Conservation (phyloP, 2,329 filamentous ascomycete species). For the Cladosporium sp. region DNA sequence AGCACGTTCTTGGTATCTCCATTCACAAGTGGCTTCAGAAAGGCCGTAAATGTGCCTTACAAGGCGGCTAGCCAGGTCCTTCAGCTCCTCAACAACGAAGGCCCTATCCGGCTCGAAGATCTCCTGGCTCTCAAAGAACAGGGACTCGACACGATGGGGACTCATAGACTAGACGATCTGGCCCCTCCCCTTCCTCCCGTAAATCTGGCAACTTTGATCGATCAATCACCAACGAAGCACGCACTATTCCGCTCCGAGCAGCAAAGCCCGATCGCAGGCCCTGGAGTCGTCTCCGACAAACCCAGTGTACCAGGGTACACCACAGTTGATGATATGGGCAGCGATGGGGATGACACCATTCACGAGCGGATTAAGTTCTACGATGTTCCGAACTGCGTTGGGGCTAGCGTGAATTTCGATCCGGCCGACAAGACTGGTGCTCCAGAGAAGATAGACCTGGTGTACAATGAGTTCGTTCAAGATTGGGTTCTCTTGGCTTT, state of each 20-base stretch:
- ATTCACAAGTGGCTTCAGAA: constrained; percentile 72
- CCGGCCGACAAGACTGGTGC: constrained; percentile 33
- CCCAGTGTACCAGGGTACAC: constrained; percentile 69
- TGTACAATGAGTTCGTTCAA: constrained; percentile 89
- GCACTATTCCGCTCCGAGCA: not conserved
- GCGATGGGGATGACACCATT: constrained; percentile 83
- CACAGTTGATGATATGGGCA: constrained; percentile 75
- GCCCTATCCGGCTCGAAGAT: constrained; percentile 40
- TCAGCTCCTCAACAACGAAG: constrained; percentile 51
- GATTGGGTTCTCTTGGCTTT: constrained; percentile 73
- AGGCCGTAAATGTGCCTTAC: constrained; percentile 76
- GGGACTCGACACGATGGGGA: not conserved
- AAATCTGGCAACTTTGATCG: not conserved
- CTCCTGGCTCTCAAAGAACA: constrained; percentile 14
- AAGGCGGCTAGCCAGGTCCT: constrained; percentile 63
- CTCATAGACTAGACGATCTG: constrained; percentile 13
- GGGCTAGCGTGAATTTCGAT: constrained; percentile 60
- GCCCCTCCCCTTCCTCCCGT: constrained; percentile 11
- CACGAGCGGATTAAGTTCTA: constrained; percentile 72
- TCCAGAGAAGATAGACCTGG: constrained; percentile 72
- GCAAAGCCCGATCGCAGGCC: not conserved
- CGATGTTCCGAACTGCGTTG: constrained; percentile 74
- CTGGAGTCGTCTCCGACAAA: constrained; percentile 8
- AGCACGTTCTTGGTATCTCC: constrained; percentile 81
- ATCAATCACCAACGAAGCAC: not conserved